Evolutionary conservation across 1,139 yeast genomes (phyloP), one percentile per base, ranked within the genome.

Genomic region (Yamadazyma triangularis): DNA sequence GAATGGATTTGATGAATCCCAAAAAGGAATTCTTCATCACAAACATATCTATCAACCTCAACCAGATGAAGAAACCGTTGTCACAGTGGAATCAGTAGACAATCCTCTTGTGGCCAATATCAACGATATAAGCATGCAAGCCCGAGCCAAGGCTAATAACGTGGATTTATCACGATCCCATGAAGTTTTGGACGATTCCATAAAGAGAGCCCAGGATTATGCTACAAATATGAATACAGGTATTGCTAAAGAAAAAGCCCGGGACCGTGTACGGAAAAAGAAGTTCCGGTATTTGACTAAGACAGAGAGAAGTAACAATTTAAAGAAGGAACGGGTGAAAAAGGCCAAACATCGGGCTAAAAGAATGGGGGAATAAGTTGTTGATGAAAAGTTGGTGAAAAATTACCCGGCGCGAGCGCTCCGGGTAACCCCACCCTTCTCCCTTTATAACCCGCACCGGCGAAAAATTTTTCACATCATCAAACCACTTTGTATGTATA

Each of bases 241-340:
- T 7, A 70, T 64, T 8, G 51, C 66, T 12, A 66, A 67, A 36
- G n/a, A n/a, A n/a, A 72, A 72, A 13, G 45, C 47, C 25, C 48
- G 55, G 28, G 53, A 54, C 23, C 56, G 58, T 29, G 51, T 48
- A 28, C 60, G 57, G 38, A 82, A 82, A 71, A 85, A 83, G 73
- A 87, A 86, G 69, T 86, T 87, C 51, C 76, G 96, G 58, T 89
- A 89, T 51, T 68, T 87, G 56, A 73, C 91, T 32, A 85, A 85
- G 56, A 66, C 72, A 12, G 95, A 86, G 55, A 73, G 96, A 60
- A 77, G 76, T 48, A 73, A 66, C 19, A 83, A 83, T 44, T 75
- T 71, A 36, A 55, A 74, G 38, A 86, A 84, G 58, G 86, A 71
- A 38, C 64, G 62, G 41, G 35, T 52, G 33, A 49, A 68, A 42